Evolutionary conservation across 179 eudicot species (phyloP).

Genomic region (Nepenthes alata): DNA sequence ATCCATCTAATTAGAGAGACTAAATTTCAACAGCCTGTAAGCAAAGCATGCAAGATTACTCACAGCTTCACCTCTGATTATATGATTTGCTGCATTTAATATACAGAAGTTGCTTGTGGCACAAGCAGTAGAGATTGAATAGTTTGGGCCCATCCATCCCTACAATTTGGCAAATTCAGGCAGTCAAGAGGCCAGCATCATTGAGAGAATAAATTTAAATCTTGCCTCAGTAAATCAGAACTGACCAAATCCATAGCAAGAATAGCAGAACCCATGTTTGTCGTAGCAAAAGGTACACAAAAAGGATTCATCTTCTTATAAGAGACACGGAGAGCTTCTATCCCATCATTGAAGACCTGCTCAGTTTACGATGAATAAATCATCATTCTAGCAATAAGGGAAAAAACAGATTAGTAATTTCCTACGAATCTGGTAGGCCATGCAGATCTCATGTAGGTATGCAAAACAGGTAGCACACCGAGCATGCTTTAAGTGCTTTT

Average conservation of each 20-base stretch:
- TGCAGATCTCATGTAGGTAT: too few species aligned
- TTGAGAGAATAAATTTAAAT: slow-evolving; percentile 2
- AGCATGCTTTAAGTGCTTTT: too few species aligned
- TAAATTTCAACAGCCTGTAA: slow-evolving; percentile 3
- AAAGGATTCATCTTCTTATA: slow-evolving; percentile 96
- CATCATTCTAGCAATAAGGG: not conserved
- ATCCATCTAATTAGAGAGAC: not conserved
- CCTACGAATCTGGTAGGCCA: slow-evolving; percentile 1
- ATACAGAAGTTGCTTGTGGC: slow-evolving; percentile 97
- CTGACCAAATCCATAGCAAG: slow-evolving; percentile 95
- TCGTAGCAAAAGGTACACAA: slow-evolving; percentile 89
- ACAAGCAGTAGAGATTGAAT: slow-evolving; percentile 96
- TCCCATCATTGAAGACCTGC: slow-evolving; percentile 85
- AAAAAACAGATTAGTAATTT: slow-evolving; percentile 2
- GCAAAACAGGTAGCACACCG: too few species aligned
- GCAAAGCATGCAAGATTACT: slow-evolving; percentile 21
- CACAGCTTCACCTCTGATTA: slow-evolving; percentile 92
- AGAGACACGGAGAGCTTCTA: slow-evolving; percentile 85
- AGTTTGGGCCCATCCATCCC: slow-evolving; percentile 99
- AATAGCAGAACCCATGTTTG: slow-evolving; percentile 98
- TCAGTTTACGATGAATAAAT: slow-evolving; percentile 7
- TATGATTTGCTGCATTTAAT: slow-evolving; percentile 87
- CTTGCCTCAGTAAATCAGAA: slow-evolving; percentile 3
- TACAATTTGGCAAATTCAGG: slow-evolving; percentile 17
- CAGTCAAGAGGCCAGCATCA: slow-evolving; percentile 2